Evolutionary conservation across 495 filamentous ascomycete genomes (phyloP).

Genomic region (Penicillium alfredii): DNA sequence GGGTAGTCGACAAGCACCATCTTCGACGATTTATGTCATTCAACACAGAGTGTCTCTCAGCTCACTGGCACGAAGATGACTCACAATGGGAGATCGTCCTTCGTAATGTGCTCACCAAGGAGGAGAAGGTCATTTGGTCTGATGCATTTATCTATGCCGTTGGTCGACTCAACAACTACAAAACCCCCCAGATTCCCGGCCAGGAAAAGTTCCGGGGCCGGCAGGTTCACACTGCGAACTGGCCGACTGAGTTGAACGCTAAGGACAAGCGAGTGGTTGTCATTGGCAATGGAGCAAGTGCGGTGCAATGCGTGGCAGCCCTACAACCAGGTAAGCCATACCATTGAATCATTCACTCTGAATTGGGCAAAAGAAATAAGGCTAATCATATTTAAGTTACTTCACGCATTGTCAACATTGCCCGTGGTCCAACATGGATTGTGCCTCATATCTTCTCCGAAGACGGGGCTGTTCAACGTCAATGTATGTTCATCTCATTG

Average conservation of each 20-base stretch:
- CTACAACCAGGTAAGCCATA: too few relatives aligned
- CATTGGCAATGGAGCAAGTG: slow-evolving; percentile 19
- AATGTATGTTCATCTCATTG: too few relatives aligned
- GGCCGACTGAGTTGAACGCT: slow-evolving; percentile 4
- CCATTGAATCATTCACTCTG: too few relatives aligned
- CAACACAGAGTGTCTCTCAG: background rate
- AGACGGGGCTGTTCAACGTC: slow-evolving; percentile 3
- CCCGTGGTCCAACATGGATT: slow-evolving; percentile 11
- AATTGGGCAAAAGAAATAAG: too few relatives aligned
- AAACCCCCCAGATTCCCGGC: slow-evolving; percentile 3
- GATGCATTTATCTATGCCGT: slow-evolving; percentile 12
- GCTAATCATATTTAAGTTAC: slow-evolving; percentile 3
- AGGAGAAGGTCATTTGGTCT: background rate
- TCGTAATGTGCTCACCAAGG: background rate
- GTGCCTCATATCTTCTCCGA: slow-evolving; percentile 7
- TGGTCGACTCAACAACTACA: slow-evolving; percentile 11
- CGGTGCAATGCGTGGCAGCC: slow-evolving; percentile 10
- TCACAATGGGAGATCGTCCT: slow-evolving; percentile 3
- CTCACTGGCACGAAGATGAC: slow-evolving; percentile 4
- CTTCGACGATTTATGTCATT: slow-evolving; percentile 5
- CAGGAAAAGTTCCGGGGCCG: slow-evolving; percentile 2
- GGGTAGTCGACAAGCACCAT: slow-evolving; percentile 3
- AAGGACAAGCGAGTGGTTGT: slow-evolving; percentile 11
- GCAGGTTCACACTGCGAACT: slow-evolving; percentile 16
- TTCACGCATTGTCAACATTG: slow-evolving; percentile 6